phyloP scores from a whole-genome alignment of 371 early-diverging fungal genomes.

The Chytridiales sp. region DNA sequence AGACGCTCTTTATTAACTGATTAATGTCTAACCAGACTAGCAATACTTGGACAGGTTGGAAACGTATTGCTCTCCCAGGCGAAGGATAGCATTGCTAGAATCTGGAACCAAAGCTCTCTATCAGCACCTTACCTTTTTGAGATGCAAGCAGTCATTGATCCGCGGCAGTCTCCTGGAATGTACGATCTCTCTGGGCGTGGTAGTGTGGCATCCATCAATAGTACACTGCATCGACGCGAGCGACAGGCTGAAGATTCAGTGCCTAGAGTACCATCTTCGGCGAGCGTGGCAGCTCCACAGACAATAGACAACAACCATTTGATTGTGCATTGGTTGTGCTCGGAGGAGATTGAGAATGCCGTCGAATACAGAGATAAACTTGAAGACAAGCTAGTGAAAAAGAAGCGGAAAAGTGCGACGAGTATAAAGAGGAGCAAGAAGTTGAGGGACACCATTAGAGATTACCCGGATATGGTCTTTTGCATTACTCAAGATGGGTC shows the following conservation, averaged over 20 bases:
- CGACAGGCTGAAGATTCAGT: neutral
- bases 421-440: constrained; percentile 37
- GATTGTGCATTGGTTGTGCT: constrained; percentile 56
- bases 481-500: constrained; percentile 69
- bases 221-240: neutral
- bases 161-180: constrained; percentile 36
- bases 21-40: constrained; percentile 8
- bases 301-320: neutral
- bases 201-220: no score
- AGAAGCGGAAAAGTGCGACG: constrained; percentile 14
- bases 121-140: constrained; percentile 56
- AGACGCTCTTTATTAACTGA: constrained; percentile 4
- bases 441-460: constrained; percentile 62
- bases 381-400: constrained; percentile 15
- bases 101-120: constrained; percentile 69
- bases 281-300: neutral
- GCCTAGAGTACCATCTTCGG: neutral
- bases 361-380: constrained; percentile 14
- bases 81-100: constrained; percentile 68
- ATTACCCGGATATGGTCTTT: constrained; percentile 78
- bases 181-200: no score
- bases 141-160: constrained; percentile 69
- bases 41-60: no score
- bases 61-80: constrained; percentile 70
- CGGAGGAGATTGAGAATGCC: constrained; percentile 27